Percentiles rank a stretch among this genome's conserved stretches.
Evolutionary conservation across 495 filamentous ascomycete species (phyloP).

Genomic region (Halenospora varia): DNA sequence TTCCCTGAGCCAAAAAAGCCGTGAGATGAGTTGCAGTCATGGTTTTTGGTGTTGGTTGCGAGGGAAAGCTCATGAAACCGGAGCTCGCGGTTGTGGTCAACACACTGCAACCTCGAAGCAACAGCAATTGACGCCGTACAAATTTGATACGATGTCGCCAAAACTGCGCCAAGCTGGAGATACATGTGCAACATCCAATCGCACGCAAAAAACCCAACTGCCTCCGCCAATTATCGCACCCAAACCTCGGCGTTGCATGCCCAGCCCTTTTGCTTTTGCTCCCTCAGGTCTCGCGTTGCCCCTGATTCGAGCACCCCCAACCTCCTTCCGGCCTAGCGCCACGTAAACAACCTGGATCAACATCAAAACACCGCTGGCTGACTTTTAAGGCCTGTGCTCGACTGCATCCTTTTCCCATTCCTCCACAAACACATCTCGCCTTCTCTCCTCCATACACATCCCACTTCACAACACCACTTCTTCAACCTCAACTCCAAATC

Average conservation of each 20-base stretch:
- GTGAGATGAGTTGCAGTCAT: no score
- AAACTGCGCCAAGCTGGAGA: not conserved
- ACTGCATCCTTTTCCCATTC: slow-evolving; percentile 21
- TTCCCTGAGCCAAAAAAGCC: no score
- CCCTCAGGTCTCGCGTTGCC: not conserved
- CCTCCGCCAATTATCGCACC: not conserved
- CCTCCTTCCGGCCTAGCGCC: not conserved
- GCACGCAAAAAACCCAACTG: not conserved
- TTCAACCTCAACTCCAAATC: slow-evolving; percentile 20
- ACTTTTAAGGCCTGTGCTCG: not conserved
- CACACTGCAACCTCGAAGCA: not conserved
- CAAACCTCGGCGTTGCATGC: no score
- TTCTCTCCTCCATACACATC: slow-evolving; percentile 7
- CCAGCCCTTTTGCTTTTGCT: not conserved
- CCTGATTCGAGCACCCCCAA: not conserved
- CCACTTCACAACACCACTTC: slow-evolving; percentile 2
- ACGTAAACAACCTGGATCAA: not conserved
- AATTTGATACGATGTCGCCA: not conserved
- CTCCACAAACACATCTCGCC: slow-evolving; percentile 25
- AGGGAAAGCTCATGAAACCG: no score
- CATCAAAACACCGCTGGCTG: not conserved
- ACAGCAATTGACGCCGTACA: not conserved
- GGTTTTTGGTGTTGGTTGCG: no score
- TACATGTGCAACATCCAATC: not conserved
- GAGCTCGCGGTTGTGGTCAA: not conserved